Conservation (phyloP, 768 basidiomycete species). For the Chalciporus sphaerocephalus region DNA sequence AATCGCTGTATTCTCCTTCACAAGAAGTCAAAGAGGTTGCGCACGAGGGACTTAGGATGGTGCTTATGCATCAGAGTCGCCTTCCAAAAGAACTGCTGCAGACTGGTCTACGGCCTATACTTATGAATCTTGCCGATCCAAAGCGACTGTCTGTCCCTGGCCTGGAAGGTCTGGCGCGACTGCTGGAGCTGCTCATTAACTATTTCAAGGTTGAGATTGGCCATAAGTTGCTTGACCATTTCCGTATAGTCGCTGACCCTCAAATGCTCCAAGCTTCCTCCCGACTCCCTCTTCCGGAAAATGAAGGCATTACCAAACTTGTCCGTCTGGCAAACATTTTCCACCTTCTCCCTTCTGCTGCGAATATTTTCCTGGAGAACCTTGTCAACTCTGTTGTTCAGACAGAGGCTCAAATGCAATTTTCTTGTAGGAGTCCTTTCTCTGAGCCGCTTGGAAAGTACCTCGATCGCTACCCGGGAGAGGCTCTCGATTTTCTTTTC, state of each 20-base stretch:
- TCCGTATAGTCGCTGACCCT: conserved; percentile 86
- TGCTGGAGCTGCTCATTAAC: conserved; percentile 91
- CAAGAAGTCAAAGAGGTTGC: conserved; percentile 93
- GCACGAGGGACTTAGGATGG: conserved; percentile 86
- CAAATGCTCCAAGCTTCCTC: conserved; percentile 78
- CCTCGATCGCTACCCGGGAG: conserved; percentile 82
- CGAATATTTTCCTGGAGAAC: conserved; percentile 85
- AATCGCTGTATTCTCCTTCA: conserved; percentile 90
- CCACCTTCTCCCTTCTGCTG: conserved; percentile 89
- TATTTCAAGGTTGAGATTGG: conserved; percentile 99
- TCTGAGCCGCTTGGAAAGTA: conserved; percentile 90
- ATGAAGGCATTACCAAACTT: conserved; percentile 88
- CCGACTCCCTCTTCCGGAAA: conserved; percentile 75
- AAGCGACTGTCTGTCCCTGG: conserved; percentile 90
- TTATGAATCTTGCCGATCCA: conserved; percentile 97
- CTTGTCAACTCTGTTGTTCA: conserved; percentile 88
- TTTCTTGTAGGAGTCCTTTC: conserved; percentile 85
- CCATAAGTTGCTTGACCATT: conserved; percentile 94
- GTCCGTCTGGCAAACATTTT: conserved; percentile 96
- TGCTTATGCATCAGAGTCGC: conserved; percentile 83
- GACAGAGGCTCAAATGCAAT: conserved; percentile 88
- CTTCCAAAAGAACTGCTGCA: conserved; percentile 94
- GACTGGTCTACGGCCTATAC: conserved; percentile 89
- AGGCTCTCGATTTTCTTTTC: conserved; percentile 83
- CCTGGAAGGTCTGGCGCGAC: conserved; percentile 86